These are phyloP conservation scores for Ilex aquifolium DNA, from an alignment of 257 asterid species.

Conservation along the genomic window DNA sequence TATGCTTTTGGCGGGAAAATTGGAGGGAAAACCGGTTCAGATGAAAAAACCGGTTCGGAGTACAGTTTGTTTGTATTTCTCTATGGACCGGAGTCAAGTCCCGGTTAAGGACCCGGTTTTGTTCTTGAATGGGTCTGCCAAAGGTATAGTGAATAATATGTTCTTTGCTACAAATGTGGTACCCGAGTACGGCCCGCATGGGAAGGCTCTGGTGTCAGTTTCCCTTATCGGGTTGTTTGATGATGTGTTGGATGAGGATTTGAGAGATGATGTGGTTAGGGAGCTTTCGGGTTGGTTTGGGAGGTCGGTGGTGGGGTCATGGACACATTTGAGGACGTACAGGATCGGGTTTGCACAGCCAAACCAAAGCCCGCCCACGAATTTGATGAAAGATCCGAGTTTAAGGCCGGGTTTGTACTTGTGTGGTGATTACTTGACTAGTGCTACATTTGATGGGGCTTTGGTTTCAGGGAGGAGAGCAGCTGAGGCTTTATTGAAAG, in stretches of 20 bases:
- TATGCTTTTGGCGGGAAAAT: conserved; percentile 41
- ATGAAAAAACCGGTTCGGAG: conserved; percentile 58
- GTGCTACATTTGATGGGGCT: conserved; percentile 94
- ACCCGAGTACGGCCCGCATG: conserved; percentile 62
- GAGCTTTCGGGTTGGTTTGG: conserved; percentile 88
- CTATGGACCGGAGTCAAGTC: conserved; percentile 39
- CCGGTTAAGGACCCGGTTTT: conserved; percentile 70
- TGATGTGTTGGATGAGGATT: conserved; percentile 45
- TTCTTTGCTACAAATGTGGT: conserved; percentile 82
- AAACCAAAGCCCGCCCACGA: conserved; percentile 80
- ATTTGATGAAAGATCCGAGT: conserved; percentile 63
- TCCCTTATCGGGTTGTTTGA: conserved; percentile 60
- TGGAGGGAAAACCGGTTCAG: conserved; percentile 10
- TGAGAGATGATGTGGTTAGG: conserved; percentile 44
- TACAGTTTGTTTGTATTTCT: conserved; percentile 74
- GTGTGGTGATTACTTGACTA: conserved; percentile 87
- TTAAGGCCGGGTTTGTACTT: conserved; percentile 54
- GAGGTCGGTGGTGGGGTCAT: conserved; percentile 36
- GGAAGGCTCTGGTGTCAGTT: conserved; percentile 78
- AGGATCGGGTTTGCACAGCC: conserved; percentile 79
- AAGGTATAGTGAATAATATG: conserved; percentile 90
- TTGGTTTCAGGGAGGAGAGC: conserved; percentile 89
- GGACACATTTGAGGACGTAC: conserved; percentile 71
- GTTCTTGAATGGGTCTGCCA: conserved; percentile 66
- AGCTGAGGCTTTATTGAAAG: conserved; percentile 72